Evolutionary conservation across 805 yeast genomes (phyloP), one percentile per base, ranked within the genome.

Genomic region (Metschnikowia aberdeeniae): DNA sequence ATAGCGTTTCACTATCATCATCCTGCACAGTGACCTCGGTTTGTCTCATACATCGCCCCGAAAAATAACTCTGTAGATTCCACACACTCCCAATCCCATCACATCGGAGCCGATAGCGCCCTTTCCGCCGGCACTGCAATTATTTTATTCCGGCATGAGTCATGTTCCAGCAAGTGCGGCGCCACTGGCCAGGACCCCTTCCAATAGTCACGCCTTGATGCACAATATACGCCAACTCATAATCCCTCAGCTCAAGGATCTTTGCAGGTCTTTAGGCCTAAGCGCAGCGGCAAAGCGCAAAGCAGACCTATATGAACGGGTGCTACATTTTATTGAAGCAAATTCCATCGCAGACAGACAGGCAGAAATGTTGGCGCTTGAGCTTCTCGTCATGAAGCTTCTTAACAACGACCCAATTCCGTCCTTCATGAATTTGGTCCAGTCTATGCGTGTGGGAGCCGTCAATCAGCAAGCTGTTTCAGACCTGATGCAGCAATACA

Each of bases 251-350:
- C 66, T 83, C 44, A 82, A 81, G 59, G 72, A 66, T 14, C 56
- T 83, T 1, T 75, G 82, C 30, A 68, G 77, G 36, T 56, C 80
- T 1, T 56, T 81, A 13, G 75, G 76, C 2, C 61, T 83, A 14
- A 62, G 78, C 2, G 54, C 67, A 8, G 56, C 73, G 5, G 95
- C 93, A 1, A 39, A 39, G 14, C 66, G 80, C 32, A 88, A 87
- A 61, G 73, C 75, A 17, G 84, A 78, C 29, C 62, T 86, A 11
- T 74, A 75, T 43, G 80, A 78, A 30, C 68, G 89, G 29, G 61
- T 87, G 6, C 58, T 66, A 40, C 65, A 63, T n/a, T 75, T 67
- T 52, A 52, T 81, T 31, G 64, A 65, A 26, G 68, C 64, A 35
- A 80, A 80, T 1, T 55, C 58, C 29, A 57, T 67, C 3, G 55